A percentile compares a stretch with the other conserved stretches of the same genome.
These are phyloP conservation scores for Wickerhamomyces sp. DNA, from an alignment of 1,139 yeast genomes.

Conservation along the genomic window DNA sequence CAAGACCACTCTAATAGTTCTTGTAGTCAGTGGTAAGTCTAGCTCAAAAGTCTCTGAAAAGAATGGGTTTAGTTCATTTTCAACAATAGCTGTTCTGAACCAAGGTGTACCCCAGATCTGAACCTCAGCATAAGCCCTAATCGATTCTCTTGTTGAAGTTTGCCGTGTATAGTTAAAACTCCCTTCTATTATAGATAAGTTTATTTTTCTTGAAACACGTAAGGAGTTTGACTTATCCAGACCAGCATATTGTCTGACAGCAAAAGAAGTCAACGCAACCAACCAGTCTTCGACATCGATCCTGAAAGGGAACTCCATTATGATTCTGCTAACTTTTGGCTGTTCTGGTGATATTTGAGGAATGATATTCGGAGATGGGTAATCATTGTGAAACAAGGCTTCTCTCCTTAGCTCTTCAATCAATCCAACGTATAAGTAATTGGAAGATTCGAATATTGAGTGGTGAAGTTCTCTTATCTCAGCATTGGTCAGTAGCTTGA, in stretches of 20 bases:
- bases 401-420: constrained; percentile 44
- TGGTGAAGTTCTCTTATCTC: constrained; percentile 67
- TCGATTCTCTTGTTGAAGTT: constrained; percentile 15
- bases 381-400: constrained; percentile 4
- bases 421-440: constrained; percentile 55
- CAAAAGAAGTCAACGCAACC: constrained; percentile 64
- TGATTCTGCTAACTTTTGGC: constrained; percentile 29
- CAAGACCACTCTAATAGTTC: constrained; percentile 46
- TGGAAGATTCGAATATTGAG: constrained; percentile 57
- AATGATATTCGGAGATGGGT: constrained; percentile 11
- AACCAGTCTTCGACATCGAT: constrained; percentile 83
- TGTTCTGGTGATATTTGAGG: constrained; percentile 5
- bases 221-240: constrained; percentile 32
- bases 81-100: constrained; percentile 63
- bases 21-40: constrained; percentile 51
- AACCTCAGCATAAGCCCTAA: constrained; percentile 55
- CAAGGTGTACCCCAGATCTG: constrained; percentile 64
- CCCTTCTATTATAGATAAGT: constrained; percentile 56
- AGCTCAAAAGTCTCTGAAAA: constrained; percentile 68
- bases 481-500: constrained; percentile 51
- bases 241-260: constrained; percentile 53
- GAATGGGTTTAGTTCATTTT: constrained; percentile 47
- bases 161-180: constrained; percentile 3
- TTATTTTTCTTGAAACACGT: constrained; percentile 51
- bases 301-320: constrained; percentile 61